Evolutionary conservation across 2,329 filamentous ascomycete species (phyloP).

Genomic region (Fusarium papillatum): DNA sequence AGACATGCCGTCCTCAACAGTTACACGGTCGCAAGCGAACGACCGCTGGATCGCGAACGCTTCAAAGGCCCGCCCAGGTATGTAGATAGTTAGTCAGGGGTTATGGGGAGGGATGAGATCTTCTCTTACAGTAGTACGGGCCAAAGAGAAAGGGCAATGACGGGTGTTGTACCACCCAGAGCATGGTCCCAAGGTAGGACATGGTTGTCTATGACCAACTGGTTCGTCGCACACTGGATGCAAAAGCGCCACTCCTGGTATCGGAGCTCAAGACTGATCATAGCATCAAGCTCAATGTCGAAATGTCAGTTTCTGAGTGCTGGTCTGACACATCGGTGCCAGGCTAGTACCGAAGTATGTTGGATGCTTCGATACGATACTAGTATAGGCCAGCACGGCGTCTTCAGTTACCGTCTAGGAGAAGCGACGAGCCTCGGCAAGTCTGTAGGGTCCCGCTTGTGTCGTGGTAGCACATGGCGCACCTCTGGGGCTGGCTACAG

Average conservation of each 20-base stretch:
- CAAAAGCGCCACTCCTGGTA: background rate
- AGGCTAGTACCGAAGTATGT: background rate
- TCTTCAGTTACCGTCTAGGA: background rate
- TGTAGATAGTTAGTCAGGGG: constrained; percentile 17
- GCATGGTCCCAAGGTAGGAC: constrained; percentile 29
- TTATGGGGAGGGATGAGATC: constrained; percentile 40
- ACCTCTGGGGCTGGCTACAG: constrained; percentile 24
- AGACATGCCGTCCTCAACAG: constrained; percentile 43
- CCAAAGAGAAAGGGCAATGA: constrained; percentile 48
- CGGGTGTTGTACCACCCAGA: constrained; percentile 52
- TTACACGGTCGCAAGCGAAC: constrained; percentile 42
- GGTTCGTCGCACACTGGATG: constrained; percentile 22
- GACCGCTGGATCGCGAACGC: constrained; percentile 38
- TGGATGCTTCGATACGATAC: background rate
- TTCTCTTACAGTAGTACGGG: constrained; percentile 51
- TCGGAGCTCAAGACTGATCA: background rate
- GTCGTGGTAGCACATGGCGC: constrained; percentile 37
- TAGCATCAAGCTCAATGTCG: background rate
- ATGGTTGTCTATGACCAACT: constrained; percentile 31
- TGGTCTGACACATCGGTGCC: background rate
- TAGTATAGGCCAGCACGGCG: background rate
- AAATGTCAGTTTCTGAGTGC: background rate
- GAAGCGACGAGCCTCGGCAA: constrained; percentile 35
- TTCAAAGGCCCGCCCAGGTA: constrained; percentile 31
- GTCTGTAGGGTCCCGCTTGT: constrained; percentile 36